phyloP scores from a whole-genome alignment of 208 protist genomes.

The Leishmania aethiopica region DNA sequence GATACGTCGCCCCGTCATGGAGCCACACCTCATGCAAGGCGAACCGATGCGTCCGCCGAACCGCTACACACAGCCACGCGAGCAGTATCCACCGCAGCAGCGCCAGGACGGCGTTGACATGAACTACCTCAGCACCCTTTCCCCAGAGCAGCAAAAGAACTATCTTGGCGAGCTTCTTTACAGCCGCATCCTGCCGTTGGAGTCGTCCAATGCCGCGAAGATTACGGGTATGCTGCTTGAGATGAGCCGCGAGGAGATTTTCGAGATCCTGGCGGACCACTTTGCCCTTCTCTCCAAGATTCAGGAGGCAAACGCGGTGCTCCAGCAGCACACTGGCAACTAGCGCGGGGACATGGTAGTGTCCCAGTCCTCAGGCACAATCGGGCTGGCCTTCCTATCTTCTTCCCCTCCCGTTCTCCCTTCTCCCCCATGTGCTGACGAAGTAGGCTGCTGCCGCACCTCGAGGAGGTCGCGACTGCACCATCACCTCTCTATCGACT shows the following conservation, averaged over 20 bases:
- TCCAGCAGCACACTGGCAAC: conserved; percentile 46
- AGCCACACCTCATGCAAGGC: conserved; percentile 20
- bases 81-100: conserved; percentile 4
- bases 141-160: conserved; percentile 75
- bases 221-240: conserved; percentile 85
- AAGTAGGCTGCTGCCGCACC: neutral
- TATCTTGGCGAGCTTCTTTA: conserved; percentile 75
- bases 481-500: neutral
- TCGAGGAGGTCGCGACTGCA: neutral
- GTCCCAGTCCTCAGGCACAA: neutral
- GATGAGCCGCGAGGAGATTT: conserved; percentile 75
- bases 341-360: conserved; percentile 1
- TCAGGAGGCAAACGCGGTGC: conserved; percentile 62
- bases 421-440: neutral
- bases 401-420: neutral
- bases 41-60: conserved; percentile 35
- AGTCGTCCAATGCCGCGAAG: conserved; percentile 60
- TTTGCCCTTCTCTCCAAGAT: conserved; percentile 59
- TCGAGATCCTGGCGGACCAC: conserved; percentile 52
- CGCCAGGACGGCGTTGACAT: conserved; percentile 30
- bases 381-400: neutral
- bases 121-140: conserved; percentile 53
- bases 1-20: conserved; percentile 38
- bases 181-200: conserved; percentile 45
- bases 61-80: conserved; percentile 33